These are phyloP conservation scores for Lomentospora prolificans DNA, from an alignment of 2,329 filamentous ascomycete genomes.

Conservation along the genomic window DNA sequence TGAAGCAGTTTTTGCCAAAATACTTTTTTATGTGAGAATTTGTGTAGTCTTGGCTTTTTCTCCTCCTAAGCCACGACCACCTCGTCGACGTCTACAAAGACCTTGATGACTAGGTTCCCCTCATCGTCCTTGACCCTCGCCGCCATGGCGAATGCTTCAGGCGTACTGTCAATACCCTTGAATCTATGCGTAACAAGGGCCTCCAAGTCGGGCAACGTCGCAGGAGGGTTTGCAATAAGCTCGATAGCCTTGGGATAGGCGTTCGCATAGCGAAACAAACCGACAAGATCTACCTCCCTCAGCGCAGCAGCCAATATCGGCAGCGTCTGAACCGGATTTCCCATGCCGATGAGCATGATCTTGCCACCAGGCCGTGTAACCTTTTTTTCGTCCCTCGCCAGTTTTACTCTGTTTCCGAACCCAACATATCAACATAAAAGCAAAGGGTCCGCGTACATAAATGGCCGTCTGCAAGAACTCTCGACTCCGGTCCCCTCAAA, in stretches of 20 bases:
- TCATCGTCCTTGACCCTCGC: constrained; percentile 59
- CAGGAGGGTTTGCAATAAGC: constrained; percentile 36
- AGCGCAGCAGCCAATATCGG: constrained; percentile 59
- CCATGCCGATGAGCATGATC: constrained; percentile 64
- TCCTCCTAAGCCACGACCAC: no score
- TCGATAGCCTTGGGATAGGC: constrained; percentile 53
- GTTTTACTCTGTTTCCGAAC: background rate
- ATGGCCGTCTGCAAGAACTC: constrained; percentile 63
- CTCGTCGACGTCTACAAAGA: constrained; percentile 44
- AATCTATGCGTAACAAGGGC: constrained; percentile 64
- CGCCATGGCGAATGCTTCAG: constrained; percentile 65
- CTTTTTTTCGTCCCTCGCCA: no score
- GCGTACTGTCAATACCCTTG: constrained; percentile 50
- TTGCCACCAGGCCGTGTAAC: constrained; percentile 61
- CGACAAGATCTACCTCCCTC: constrained; percentile 61
- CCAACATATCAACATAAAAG: background rate
- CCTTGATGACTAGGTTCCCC: constrained; percentile 65
- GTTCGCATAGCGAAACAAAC: constrained; percentile 66
- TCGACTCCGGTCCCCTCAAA: constrained; percentile 77
- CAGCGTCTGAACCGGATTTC: constrained; percentile 58
- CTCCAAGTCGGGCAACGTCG: constrained; percentile 51
- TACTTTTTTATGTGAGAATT: no score
- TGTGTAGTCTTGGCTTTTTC: no score
- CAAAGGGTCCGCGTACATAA: constrained; percentile 42
- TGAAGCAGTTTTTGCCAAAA: constrained; percentile 1